Conservation (phyloP, 495 filamentous ascomycete genomes). For the Talaromyces borbonicus region DNA sequence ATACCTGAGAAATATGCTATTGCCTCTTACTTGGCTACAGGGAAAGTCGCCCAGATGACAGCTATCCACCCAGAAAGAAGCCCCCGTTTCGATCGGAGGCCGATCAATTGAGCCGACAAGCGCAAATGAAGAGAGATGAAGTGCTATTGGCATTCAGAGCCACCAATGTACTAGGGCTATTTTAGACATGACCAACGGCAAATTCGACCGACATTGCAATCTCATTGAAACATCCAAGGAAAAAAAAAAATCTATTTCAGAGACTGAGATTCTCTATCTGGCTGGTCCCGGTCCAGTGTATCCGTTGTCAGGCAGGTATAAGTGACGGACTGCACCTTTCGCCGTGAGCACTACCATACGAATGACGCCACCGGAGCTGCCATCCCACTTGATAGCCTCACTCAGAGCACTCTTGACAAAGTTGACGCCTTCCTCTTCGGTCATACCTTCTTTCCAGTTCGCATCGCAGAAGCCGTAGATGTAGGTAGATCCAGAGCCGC, state of each 20-base stretch:
- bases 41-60: too few species aligned
- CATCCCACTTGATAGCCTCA: slow-evolving; percentile 98
- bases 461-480: slow-evolving; percentile 98
- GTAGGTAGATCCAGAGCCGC: slow-evolving; percentile 95
- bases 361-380: slow-evolving; percentile 96
- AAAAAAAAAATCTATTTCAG: neutral
- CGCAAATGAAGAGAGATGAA: too few species aligned
- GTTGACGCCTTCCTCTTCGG: slow-evolving; percentile 79
- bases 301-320: slow-evolving; percentile 81
- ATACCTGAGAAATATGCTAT: too few species aligned
- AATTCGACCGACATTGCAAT: too few species aligned
- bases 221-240: too few species aligned
- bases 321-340: slow-evolving; percentile 74
- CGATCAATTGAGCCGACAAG: too few species aligned
- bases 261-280: neutral
- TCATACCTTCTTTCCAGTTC: slow-evolving; percentile 93
- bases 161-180: too few species aligned
- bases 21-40: too few species aligned
- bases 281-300: slow-evolving; percentile 54
- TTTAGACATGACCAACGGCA: too few species aligned
- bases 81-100: too few species aligned
- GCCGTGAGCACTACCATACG: slow-evolving; percentile 91
- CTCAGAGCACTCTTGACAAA: slow-evolving; percentile 85
- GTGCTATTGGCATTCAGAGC: too few species aligned
- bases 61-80: too few species aligned